Evolutionary conservation across 2,329 filamentous ascomycete genomes (phyloP).

Genomic region (Verticillium nubilum): DNA sequence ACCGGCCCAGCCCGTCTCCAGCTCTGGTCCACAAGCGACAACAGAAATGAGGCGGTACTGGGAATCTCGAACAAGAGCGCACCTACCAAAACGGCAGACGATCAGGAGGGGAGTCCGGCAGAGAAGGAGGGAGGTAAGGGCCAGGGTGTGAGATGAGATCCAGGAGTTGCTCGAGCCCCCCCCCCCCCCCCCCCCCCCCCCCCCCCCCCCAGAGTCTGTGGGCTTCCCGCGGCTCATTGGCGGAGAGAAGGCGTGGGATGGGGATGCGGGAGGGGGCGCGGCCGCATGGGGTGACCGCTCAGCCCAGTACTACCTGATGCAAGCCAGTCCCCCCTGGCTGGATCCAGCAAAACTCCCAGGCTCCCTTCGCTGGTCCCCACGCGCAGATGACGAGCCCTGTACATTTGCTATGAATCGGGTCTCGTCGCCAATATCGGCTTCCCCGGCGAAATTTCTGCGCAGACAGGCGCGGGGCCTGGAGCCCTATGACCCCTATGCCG

Average conservation of each 20-base stretch:
- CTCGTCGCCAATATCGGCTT: not conserved
- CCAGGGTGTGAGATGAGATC: not conserved
- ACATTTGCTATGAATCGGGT: slow-evolving; percentile 3
- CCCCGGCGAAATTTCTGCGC: not conserved
- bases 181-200: slow-evolving; percentile 1
- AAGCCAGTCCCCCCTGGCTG: slow-evolving; percentile 6
- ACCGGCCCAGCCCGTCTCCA: not conserved
- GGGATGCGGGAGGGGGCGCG: slow-evolving; percentile 5
- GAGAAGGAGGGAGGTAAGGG: not conserved
- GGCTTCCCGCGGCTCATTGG: slow-evolving; percentile 13
- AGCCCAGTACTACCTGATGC: slow-evolving; percentile 10
- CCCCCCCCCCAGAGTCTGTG: slow-evolving; percentile 13
- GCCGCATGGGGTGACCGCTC: slow-evolving; percentile 9
- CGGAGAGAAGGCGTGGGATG: slow-evolving; percentile 7
- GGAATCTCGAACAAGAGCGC: not conserved
- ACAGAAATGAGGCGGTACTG: not conserved
- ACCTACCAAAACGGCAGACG: not conserved
- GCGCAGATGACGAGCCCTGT: slow-evolving; percentile 5
- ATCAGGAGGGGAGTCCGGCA: too few species aligned
- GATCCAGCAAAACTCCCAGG: not conserved
- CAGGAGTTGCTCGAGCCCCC: not conserved
- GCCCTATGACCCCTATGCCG: not conserved
- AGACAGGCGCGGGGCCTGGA: not conserved
- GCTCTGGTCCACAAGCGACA: not conserved
- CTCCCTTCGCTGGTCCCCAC: slow-evolving; percentile 4